phyloP scores from a whole-genome alignment of 2,329 filamentous ascomycete genomes.

The Talaromyces atroroseus region DNA sequence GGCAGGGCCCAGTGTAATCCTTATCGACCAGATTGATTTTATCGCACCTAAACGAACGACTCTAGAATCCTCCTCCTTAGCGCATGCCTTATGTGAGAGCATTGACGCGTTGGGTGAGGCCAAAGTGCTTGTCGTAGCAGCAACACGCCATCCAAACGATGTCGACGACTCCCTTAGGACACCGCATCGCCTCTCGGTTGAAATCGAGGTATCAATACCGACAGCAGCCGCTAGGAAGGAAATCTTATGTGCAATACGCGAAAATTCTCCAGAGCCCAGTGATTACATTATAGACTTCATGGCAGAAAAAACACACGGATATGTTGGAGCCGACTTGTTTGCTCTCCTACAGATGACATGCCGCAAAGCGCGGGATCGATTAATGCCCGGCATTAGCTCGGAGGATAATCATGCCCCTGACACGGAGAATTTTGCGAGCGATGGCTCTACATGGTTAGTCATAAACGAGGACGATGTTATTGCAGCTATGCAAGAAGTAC shows the following conservation, averaged over 20 bases:
- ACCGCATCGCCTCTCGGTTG: conserved; percentile 57
- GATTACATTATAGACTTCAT: conserved; percentile 55
- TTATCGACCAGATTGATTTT: conserved; percentile 72
- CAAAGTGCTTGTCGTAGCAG: conserved; percentile 66
- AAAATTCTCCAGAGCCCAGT: conserved; percentile 44
- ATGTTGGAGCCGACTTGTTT: conserved; percentile 72
- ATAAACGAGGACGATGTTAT: conserved; percentile 33
- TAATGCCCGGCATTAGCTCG: conserved; percentile 16
- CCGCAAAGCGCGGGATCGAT: conserved; percentile 34
- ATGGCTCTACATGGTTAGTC: conserved; percentile 21
- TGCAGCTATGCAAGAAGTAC: conserved; percentile 60
- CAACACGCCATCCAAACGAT: conserved; percentile 66
- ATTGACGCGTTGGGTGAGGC: conserved; percentile 38
- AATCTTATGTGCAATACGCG: conserved; percentile 61
- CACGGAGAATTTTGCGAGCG: background rate
- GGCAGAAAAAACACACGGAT: conserved; percentile 76
- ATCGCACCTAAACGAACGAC: conserved; percentile 55
- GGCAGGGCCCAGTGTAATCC: conserved; percentile 67
- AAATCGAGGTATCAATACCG: conserved; percentile 72
- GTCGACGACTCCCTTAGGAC: conserved; percentile 65
- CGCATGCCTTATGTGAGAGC: conserved; percentile 36
- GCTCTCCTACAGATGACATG: conserved; percentile 56
- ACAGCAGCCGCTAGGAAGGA: conserved; percentile 64
- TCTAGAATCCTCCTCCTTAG: conserved; percentile 37
- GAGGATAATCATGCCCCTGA: background rate